Conservation (phyloP, 768 basidiomycete genomes). For the Sporobolomyces phaffii region DNA sequence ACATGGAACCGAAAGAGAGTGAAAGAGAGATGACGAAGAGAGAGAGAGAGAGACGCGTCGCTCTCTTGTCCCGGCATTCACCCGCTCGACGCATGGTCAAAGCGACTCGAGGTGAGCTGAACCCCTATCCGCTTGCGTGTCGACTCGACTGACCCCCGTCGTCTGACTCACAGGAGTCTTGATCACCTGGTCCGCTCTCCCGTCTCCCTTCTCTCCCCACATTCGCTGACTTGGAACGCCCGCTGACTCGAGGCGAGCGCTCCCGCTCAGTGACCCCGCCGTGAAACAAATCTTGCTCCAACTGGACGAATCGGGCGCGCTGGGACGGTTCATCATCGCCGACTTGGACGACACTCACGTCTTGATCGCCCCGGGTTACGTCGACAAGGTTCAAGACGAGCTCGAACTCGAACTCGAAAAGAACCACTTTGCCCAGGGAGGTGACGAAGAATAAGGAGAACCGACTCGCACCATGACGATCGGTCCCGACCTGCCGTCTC, state of each 20-base stretch:
- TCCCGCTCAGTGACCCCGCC: constrained; percentile 67
- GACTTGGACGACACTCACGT: constrained; percentile 78
- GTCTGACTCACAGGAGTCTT: constrained; percentile 19
- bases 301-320: constrained; percentile 57
- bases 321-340: constrained; percentile 64
- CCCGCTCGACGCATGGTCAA: constrained; percentile 28
- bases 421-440: constrained; percentile 22
- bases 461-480: constrained; percentile 44
- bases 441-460: neutral
- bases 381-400: constrained; percentile 55
- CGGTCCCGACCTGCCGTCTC: constrained; percentile 58
- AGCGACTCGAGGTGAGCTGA: constrained; percentile 28
- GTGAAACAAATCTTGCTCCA: constrained; percentile 79
- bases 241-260: too few relatives aligned
- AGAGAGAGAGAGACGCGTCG: neutral
- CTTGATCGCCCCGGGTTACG: constrained; percentile 74
- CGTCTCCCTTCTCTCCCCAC: neutral
- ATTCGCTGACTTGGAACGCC: neutral
- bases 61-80: neutral
- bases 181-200: constrained; percentile 31
- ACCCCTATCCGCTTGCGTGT: rapidly evolving
- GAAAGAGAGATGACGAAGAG: neutral
- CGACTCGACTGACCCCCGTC: neutral
- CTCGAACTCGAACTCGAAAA: constrained; percentile 31
- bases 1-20: neutral